Conservation (phyloP, 805 yeast species). For the Monosporozyma unispora region DNA sequence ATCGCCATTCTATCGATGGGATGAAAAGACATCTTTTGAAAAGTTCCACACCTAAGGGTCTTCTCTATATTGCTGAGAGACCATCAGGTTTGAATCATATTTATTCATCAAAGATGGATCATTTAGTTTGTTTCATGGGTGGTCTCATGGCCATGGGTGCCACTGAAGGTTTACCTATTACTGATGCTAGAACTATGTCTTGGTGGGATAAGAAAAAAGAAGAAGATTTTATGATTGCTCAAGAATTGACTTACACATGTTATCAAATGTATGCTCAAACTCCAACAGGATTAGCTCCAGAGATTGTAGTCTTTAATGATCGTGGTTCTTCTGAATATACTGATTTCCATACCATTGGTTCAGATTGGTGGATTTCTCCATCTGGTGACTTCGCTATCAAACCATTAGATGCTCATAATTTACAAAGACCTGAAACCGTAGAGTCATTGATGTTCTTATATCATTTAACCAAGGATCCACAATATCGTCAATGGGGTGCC, state of each 20-base stretch:
- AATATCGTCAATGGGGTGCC: slow-evolving; percentile 84
- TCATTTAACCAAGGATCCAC: slow-evolving; percentile 69
- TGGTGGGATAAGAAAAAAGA: slow-evolving; percentile 53
- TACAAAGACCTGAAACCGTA: slow-evolving; percentile 91
- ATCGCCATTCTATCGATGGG: slow-evolving; percentile 68
- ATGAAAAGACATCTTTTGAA: slow-evolving; percentile 55
- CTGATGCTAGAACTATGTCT: slow-evolving; percentile 45
- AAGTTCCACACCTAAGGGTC: slow-evolving; percentile 50
- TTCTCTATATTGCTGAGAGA: slow-evolving; percentile 70
- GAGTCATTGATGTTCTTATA: slow-evolving; percentile 77
- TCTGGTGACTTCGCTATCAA: slow-evolving; percentile 57
- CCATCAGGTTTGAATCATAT: slow-evolving; percentile 54
- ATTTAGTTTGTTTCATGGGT: slow-evolving; percentile 84
- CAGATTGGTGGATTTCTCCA: slow-evolving; percentile 27
- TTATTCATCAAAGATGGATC: slow-evolving; percentile 74
- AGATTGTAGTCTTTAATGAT: slow-evolving; percentile 76
- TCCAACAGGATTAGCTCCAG: slow-evolving; percentile 79
- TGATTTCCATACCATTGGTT: slow-evolving; percentile 4
- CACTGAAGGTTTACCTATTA: slow-evolving; percentile 54
- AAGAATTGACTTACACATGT: slow-evolving; percentile 71
- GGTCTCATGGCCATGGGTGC: slow-evolving; percentile 86
- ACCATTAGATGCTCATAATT: slow-evolving; percentile 66
- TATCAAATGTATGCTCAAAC: slow-evolving; percentile 72
- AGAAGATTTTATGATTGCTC: slow-evolving; percentile 58
- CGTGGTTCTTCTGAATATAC: slow-evolving; percentile 23